These are phyloP conservation scores for Nakazawaea ernobii DNA, from an alignment of 805 yeast genomes.

Conservation along the genomic window DNA sequence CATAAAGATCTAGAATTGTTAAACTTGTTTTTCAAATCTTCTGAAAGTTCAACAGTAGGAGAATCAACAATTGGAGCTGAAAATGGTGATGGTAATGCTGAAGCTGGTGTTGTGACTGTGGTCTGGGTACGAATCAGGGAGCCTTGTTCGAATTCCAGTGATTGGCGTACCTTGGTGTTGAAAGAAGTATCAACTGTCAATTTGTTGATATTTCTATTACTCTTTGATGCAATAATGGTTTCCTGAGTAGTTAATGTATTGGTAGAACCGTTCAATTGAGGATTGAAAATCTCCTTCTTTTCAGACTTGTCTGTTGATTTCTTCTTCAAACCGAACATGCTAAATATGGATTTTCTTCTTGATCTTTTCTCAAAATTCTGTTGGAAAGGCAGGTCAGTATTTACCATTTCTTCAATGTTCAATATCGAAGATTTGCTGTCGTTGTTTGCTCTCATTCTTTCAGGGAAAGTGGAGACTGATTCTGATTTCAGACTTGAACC, in stretches of 20 bases:
- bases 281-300: not conserved
- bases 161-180: not conserved
- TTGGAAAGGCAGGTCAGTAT: not conserved
- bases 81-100: slow-evolving; percentile 11
- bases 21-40: not conserved
- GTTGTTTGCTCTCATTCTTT: not conserved
- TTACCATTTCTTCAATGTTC: not conserved
- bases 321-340: slow-evolving; percentile 15
- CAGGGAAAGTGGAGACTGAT: not conserved
- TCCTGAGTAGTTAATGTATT: slow-evolving; percentile 7
- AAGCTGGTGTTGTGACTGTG: slow-evolving; percentile 3
- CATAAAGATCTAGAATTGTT: slow-evolving; percentile 10
- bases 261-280: not conserved
- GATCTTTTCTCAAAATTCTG: slow-evolving; percentile 10
- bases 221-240: slow-evolving; percentile 2
- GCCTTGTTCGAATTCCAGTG: not conserved
- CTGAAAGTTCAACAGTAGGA: slow-evolving; percentile 3
- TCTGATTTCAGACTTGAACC: too few relatives aligned
- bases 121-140: not conserved
- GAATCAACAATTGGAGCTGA: slow-evolving; percentile 5
- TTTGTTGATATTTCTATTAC: slow-evolving; percentile 7
- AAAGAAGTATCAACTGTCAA: slow-evolving; percentile 6
- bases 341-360: slow-evolving; percentile 23
- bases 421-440: not conserved
- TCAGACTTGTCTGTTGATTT: not conserved